Conservation (phyloP, 768 basidiomycete species). For the Boletus rubropictus region DNA sequence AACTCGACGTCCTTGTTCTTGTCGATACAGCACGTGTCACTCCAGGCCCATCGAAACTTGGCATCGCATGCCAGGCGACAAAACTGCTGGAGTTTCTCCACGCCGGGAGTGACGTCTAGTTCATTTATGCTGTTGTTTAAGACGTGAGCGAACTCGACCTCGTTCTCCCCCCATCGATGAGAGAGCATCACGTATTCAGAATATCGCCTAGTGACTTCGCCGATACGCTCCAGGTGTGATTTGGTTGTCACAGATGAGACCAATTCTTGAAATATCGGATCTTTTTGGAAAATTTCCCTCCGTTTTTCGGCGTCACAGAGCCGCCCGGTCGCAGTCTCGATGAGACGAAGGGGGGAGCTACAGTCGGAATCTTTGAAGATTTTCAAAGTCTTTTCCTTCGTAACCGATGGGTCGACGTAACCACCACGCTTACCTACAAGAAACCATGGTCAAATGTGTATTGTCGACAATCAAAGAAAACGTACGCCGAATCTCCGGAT, state of each 20-base stretch:
- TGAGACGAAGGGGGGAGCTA: conserved; percentile 14
- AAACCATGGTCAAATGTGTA: not conserved
- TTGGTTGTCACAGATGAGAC: conserved; percentile 14
- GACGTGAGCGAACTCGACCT: conserved; percentile 11
- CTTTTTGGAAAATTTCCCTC: conserved; percentile 7
- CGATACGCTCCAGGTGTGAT: conserved; percentile 3
- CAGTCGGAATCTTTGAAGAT: not conserved
- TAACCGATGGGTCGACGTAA: conserved; percentile 11
- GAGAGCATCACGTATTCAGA: conserved; percentile 21
- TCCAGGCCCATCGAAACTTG: conserved; percentile 19
- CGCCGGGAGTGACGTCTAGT: conserved; percentile 4
- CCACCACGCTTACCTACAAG: conserved; percentile 3
- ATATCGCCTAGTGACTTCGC: conserved; percentile 1
- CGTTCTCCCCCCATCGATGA: conserved; percentile 17
- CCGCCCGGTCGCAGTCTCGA: conserved; percentile 15
- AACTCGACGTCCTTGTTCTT: conserved; percentile 16
- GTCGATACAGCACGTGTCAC: conserved; percentile 23
- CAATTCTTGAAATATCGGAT: conserved; percentile 10
- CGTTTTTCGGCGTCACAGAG: conserved; percentile 17
- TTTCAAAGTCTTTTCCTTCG: not conserved
- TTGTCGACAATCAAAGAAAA: not conserved
- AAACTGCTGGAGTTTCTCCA: conserved; percentile 14
- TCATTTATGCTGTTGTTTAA: conserved; percentile 8
- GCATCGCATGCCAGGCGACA: conserved; percentile 10
- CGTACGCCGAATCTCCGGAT: conserved; percentile 12